A percentile compares a stretch with the other conserved stretches of the same genome.
Conservation (phyloP, 768 basidiomycete genomes). For the Grammothele lineata region DNA sequence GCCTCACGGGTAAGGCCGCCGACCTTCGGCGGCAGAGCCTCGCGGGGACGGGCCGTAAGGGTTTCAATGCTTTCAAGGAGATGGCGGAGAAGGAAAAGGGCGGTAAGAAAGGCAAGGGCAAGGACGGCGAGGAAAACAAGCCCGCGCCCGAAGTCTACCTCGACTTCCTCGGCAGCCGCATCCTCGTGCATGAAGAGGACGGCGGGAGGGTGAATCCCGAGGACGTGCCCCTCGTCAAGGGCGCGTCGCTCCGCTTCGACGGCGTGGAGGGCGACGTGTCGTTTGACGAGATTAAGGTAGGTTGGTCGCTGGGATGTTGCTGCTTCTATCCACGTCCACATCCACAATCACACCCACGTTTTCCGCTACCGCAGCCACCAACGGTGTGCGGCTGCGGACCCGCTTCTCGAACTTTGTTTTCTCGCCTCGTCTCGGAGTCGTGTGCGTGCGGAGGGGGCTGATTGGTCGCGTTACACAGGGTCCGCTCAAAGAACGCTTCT, state of each 20-base stretch:
- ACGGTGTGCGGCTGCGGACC: too few species aligned
- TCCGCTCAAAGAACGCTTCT: conserved; percentile 44
- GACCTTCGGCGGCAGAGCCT: conserved; percentile 53
- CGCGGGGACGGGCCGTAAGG: conserved; percentile 38
- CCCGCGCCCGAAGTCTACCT: conserved; percentile 57
- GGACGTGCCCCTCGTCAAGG: conserved; percentile 39
- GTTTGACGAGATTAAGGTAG: conserved; percentile 58
- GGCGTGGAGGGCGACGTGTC: conserved; percentile 54
- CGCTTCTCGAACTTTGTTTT: too few species aligned
- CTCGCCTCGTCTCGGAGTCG: too few species aligned
- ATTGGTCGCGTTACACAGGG: too few species aligned
- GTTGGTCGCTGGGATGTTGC: too few species aligned
- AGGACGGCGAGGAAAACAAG: conserved; percentile 18
- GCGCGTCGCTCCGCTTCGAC: conserved; percentile 44
- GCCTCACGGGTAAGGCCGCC: conserved; percentile 71
- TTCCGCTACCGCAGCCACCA: too few species aligned
- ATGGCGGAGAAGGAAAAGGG: conserved; percentile 36
- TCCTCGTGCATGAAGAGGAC: conserved; percentile 60
- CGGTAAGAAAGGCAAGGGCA: conserved; percentile 27
- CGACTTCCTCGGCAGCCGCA: conserved; percentile 68
- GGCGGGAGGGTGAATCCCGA: conserved; percentile 38
- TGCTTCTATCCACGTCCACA: too few species aligned
- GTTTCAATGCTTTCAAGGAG: conserved; percentile 80
- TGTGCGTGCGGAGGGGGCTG: too few species aligned
- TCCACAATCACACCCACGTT: too few species aligned